These are phyloP conservation scores for Hygrophila difformis DNA, from an alignment of 257 asterid genomes.

Conservation along the genomic window DNA sequence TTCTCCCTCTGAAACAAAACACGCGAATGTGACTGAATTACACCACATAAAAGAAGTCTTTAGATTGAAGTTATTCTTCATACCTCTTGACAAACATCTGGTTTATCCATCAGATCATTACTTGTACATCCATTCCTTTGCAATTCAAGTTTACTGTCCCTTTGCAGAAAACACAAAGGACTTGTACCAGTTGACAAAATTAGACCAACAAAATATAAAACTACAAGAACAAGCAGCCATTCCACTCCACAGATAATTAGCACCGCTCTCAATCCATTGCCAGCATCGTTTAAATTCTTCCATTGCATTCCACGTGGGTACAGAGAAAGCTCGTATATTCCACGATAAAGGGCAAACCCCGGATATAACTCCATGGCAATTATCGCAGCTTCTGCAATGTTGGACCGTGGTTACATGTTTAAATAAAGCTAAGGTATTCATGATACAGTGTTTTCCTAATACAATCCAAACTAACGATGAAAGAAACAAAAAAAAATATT, in stretches of 20 bases:
- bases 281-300: conserved; percentile 55
- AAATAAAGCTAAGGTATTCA: too few species aligned
- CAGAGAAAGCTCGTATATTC: conserved; percentile 75
- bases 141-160: conserved; percentile 51
- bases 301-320: conserved; percentile 90
- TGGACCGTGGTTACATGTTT: too few species aligned
- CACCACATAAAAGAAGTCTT: too few species aligned
- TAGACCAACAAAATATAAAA: conserved; percentile 69
- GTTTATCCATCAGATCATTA: conserved; percentile 73
- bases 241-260: conserved; percentile 62
- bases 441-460: too few species aligned
- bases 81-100: conserved; percentile 85
- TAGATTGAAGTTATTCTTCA: too few species aligned
- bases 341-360: conserved; percentile 87
- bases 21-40: too few species aligned
- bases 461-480: too few species aligned
- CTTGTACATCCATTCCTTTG: conserved; percentile 62
- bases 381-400: conserved; percentile 69
- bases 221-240: conserved; percentile 68
- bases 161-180: conserved; percentile 46
- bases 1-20: conserved; percentile 66
- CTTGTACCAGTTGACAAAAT: conserved; percentile 61
- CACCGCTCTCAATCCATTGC: conserved; percentile 69
- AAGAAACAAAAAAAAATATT: too few species aligned
- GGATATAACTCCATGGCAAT: conserved; percentile 84